A percentile compares a stretch with the other conserved stretches of the same genome.
These are phyloP conservation scores for Mrakia frigida DNA, from an alignment of 768 basidiomycete species.

Conservation along the genomic window DNA sequence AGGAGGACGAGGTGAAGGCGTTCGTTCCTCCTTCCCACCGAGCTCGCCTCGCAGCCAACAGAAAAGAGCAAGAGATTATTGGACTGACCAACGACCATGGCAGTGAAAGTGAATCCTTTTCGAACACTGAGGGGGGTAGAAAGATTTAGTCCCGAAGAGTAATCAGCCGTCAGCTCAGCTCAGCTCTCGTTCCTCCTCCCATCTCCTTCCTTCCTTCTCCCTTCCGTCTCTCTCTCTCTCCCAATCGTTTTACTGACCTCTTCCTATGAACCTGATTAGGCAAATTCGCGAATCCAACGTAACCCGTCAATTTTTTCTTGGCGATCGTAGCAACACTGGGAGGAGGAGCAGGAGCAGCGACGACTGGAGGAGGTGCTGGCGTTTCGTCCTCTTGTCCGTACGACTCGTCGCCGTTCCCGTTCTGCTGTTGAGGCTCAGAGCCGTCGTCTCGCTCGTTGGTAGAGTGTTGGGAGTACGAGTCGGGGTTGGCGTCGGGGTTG, in stretches of 20 bases:
- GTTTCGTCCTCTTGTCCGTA: not conserved
- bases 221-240: not conserved
- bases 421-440: not conserved
- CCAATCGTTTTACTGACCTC: slow-evolving; percentile 47
- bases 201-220: not conserved
- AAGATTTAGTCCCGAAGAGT: too few relatives aligned
- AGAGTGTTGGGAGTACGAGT: not conserved
- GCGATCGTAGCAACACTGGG: not conserved
- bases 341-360: not conserved
- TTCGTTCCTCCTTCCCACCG: too few relatives aligned
- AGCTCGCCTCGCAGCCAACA: slow-evolving; percentile 15
- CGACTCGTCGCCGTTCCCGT: not conserved
- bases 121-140: too few relatives aligned
- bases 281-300: slow-evolving; percentile 70
- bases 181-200: not conserved
- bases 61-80: slow-evolving; percentile 37
- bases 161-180: too few relatives aligned
- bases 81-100: slow-evolving; percentile 94
- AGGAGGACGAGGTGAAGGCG: too few relatives aligned
- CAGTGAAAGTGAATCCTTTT: slow-evolving; percentile 85
- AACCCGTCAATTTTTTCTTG: slow-evolving; percentile 43
- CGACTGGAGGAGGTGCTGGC: not conserved
- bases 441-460: not conserved
- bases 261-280: slow-evolving; percentile 99
- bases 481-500: not conserved